Percentiles rank a stretch among this genome's conserved stretches.
Conservation (phyloP, 768 basidiomycete genomes). For the Daedalea quercina region DNA sequence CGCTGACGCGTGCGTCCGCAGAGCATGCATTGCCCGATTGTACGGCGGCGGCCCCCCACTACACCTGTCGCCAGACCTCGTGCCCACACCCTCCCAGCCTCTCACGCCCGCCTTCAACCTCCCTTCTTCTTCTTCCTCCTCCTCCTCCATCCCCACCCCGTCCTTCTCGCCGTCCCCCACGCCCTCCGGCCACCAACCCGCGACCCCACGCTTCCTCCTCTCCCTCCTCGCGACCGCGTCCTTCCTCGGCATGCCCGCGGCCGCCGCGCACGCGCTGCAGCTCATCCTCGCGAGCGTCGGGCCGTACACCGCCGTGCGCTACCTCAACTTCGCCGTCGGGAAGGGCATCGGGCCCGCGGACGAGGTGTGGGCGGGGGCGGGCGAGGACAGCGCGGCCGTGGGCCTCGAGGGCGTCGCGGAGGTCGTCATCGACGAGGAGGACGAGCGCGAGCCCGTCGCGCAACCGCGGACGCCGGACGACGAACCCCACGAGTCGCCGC, state of each 20-base stretch:
- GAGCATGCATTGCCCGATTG: slow-evolving; percentile 78
- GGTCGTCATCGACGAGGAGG: slow-evolving; percentile 31
- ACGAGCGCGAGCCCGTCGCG: not conserved
- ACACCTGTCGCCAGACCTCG: slow-evolving; percentile 53
- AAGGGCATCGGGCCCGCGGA: slow-evolving; percentile 43
- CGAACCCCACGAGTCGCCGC: not conserved
- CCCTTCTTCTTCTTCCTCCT: slow-evolving; percentile 6
- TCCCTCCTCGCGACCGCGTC: slow-evolving; percentile 84
- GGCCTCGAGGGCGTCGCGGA: slow-evolving; percentile 66
- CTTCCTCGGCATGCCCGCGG: slow-evolving; percentile 75
- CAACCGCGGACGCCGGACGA: not conserved
- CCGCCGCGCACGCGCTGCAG: slow-evolving; percentile 70
- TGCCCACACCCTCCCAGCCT: slow-evolving; percentile 62
- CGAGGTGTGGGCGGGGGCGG: slow-evolving; percentile 36
- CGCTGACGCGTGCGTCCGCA: slow-evolving; percentile 23
- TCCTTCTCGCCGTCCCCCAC: slow-evolving; percentile 18
- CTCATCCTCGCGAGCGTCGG: slow-evolving; percentile 69
- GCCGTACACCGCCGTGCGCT: slow-evolving; percentile 68
- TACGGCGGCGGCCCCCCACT: slow-evolving; percentile 83
- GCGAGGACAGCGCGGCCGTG: slow-evolving; percentile 54
- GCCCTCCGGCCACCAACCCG: slow-evolving; percentile 53
- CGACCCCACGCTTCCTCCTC: slow-evolving; percentile 73
- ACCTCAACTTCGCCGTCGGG: slow-evolving; percentile 80
- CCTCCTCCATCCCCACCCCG: slow-evolving; percentile 17
- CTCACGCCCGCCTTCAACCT: slow-evolving; percentile 60